Conservation (phyloP, 257 asterid genomes). For the Orobanche coerulescens region DNA sequence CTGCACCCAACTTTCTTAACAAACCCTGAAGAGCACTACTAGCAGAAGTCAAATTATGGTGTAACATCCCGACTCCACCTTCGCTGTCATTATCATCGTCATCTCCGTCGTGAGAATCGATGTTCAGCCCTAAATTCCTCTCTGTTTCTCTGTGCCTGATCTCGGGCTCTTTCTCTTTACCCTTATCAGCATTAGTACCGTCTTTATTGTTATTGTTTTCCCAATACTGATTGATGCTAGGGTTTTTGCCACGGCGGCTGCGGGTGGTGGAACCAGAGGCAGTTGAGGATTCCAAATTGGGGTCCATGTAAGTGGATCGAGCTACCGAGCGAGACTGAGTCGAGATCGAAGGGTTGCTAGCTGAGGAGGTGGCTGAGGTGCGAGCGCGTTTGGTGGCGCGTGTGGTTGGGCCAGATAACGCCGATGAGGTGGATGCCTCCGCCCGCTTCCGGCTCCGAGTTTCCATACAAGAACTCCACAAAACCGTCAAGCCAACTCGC, state of each 20-base stretch:
- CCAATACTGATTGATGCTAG: slow-evolving; percentile 35
- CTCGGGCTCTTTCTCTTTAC: slow-evolving; percentile 83
- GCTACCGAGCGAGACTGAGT: slow-evolving; percentile 57
- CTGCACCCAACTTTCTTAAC: slow-evolving; percentile 85
- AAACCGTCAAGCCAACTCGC: slow-evolving; percentile 56
- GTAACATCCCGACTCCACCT: slow-evolving; percentile 80
- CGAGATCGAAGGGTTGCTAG: slow-evolving; percentile 41
- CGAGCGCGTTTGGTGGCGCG: slow-evolving; percentile 86
- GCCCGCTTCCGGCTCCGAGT: slow-evolving; percentile 99
- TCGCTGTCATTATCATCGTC: slow-evolving; percentile 82
- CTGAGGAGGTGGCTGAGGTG: slow-evolving; percentile 41
- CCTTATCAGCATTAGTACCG: slow-evolving; percentile 56
- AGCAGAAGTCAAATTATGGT: slow-evolving; percentile 82
- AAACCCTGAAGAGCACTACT: slow-evolving; percentile 95
- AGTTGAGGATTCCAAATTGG: slow-evolving; percentile 59
- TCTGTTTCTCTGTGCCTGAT: slow-evolving; percentile 56
- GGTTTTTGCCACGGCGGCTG: slow-evolving; percentile 76
- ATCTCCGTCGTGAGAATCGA: slow-evolving; percentile 58
- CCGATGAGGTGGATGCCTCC: slow-evolving; percentile 99
- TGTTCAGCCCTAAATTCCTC: slow-evolving; percentile 63
- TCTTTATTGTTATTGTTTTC: slow-evolving; percentile 38
- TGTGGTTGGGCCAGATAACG: slow-evolving; percentile 79
- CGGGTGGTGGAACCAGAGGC: slow-evolving; percentile 73
- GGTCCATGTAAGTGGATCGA: slow-evolving; percentile 69
- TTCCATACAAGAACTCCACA: slow-evolving; percentile 94